Conservation (phyloP, 192 early-diverging fungal genomes). For the Fimicolochytrium jonesii region DNA sequence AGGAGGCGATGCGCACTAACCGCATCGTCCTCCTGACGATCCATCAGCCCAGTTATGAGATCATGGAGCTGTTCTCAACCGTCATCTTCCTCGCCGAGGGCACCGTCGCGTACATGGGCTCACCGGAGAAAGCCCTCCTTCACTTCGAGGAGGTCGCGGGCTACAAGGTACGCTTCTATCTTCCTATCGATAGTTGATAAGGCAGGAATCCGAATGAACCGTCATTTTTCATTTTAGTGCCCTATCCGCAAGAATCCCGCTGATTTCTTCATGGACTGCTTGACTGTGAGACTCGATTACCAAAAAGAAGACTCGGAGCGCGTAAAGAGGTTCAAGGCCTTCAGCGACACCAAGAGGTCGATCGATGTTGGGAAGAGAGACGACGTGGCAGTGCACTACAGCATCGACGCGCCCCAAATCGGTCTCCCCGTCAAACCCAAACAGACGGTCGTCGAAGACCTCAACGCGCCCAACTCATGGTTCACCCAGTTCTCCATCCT, state of each 20-base stretch:
- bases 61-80: slow-evolving; percentile 77
- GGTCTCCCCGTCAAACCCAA: background rate
- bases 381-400: too few relatives aligned
- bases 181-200: too few relatives aligned
- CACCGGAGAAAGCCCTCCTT: background rate
- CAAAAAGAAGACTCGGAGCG: slow-evolving; percentile 5
- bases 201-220: too few relatives aligned
- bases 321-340: slow-evolving; percentile 13
- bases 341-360: background rate
- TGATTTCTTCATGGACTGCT: slow-evolving; percentile 45
- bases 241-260: slow-evolving; percentile 42
- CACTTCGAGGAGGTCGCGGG: background rate
- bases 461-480: background rate
- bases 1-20: slow-evolving; percentile 53
- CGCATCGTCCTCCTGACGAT: slow-evolving; percentile 78
- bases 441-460: background rate
- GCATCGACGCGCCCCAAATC: background rate
- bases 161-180: too few relatives aligned
- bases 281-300: slow-evolving; percentile 4
- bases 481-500: slow-evolving; percentile 15
- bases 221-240: slow-evolving; percentile 29
- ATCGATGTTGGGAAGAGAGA: too few relatives aligned
- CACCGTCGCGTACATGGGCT: background rate
- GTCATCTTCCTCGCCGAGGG: slow-evolving; percentile 56
- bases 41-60: slow-evolving; percentile 76